A percentile compares a stretch with the other conserved stretches of the same genome.
phyloP scores from a whole-genome alignment of 2,329 filamentous ascomycete species.

The Xylaria sp. region DNA sequence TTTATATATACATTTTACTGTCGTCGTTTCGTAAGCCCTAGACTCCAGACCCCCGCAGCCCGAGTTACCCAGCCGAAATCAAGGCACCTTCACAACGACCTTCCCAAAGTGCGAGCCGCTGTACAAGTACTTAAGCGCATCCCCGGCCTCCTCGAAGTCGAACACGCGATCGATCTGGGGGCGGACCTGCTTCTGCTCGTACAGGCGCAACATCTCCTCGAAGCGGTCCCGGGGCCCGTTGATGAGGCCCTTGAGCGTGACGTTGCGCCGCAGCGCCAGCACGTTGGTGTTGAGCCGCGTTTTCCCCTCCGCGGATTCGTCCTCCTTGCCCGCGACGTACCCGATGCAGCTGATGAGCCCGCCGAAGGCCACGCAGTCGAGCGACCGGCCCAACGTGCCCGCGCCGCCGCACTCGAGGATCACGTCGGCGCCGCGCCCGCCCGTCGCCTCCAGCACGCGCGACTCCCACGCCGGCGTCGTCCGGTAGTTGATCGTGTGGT shows the following conservation, averaged over 20 bases:
- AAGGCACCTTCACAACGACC: constrained; percentile 49
- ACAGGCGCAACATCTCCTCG: constrained; percentile 56
- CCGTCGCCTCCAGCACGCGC: constrained; percentile 49
- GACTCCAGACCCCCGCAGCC: not conserved
- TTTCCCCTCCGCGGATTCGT: constrained; percentile 47
- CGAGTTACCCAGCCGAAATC: not conserved
- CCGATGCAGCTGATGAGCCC: constrained; percentile 53
- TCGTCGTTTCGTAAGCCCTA: too few relatives aligned
- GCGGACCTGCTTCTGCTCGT: constrained; percentile 46
- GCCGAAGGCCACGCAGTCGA: constrained; percentile 57
- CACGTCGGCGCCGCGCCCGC: constrained; percentile 52
- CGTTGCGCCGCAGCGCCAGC: constrained; percentile 41
- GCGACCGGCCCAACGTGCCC: constrained; percentile 54
- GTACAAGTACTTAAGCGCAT: constrained; percentile 56
- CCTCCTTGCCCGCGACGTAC: constrained; percentile 50
- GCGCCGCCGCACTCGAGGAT: constrained; percentile 60
- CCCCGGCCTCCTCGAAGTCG: constrained; percentile 47
- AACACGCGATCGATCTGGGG: constrained; percentile 54
- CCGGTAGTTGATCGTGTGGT: constrained; percentile 57
- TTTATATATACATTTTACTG: too few relatives aligned
- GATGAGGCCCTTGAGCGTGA: constrained; percentile 51
- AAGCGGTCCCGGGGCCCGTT: constrained; percentile 62
- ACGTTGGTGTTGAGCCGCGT: constrained; percentile 61
- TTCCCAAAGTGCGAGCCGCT: constrained; percentile 61
- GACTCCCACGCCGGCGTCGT: constrained; percentile 55